phyloP scores from a whole-genome alignment of 2,329 filamentous ascomycete species.

The Beauveria caledonica region DNA sequence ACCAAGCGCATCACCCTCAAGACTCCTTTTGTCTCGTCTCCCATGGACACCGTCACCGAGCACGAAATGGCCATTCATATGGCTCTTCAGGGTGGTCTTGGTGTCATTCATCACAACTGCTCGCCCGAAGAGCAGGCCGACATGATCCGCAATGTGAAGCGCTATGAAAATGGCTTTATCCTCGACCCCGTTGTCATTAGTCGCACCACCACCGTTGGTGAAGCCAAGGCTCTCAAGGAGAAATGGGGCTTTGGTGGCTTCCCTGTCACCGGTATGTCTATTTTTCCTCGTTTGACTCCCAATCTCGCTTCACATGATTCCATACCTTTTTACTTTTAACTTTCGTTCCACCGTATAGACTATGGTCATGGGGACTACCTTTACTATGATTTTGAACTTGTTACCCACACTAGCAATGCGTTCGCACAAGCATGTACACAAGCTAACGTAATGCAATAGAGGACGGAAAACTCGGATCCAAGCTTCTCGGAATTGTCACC shows the following conservation, averaged over 20 bases:
- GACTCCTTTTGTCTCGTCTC: conserved; percentile 93
- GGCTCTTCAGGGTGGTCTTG: conserved; percentile 77
- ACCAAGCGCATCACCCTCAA: conserved; percentile 95
- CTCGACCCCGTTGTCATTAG: conserved; percentile 88
- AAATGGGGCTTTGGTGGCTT: conserved; percentile 98
- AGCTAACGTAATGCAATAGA: conserved; percentile 44
- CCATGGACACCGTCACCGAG: conserved; percentile 99
- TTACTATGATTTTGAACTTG: conserved; percentile 24
- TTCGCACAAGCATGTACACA: not conserved
- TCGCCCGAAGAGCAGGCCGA: conserved; percentile 94
- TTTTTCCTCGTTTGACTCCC: conserved; percentile 4
- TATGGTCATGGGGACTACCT: conserved; percentile 69
- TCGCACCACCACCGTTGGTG: conserved; percentile 77
- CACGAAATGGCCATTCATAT: conserved; percentile 99
- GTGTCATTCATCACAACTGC: conserved; percentile 99
- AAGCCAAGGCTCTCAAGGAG: conserved; percentile 88
- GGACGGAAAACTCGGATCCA: conserved; percentile 84
- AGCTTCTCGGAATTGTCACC: conserved; percentile 94
- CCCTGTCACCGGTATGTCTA: conserved; percentile 84
- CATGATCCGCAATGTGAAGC: conserved; percentile 99
- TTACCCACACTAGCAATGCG: conserved; percentile 11
- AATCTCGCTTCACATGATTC: conserved; percentile 57
- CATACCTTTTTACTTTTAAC: conserved; percentile 76
- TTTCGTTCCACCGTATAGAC: conserved; percentile 99
- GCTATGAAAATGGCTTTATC: conserved; percentile 99